Base-by-base conservation (phyloP, 176 grass and related monocot species). In the Phyllostachys edulis region DNA sequence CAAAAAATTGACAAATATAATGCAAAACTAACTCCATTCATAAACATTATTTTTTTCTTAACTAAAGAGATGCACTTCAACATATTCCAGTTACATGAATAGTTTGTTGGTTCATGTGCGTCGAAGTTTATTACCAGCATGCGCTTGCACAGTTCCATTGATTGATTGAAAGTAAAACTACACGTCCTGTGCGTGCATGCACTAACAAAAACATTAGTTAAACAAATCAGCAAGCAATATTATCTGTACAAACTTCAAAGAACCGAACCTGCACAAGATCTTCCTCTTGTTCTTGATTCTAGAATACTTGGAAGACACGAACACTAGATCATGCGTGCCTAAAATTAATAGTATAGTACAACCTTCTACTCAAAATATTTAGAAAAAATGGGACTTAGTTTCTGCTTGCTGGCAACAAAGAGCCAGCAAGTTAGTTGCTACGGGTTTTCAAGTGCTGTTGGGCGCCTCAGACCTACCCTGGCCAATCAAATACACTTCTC, bases 401-500 rank as follows among this genome's bases (percentile, higher is more conserved):
- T 78, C 38, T 82, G 73, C 67, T 39, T 67, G 79, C 67, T 44
- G 27, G 67, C 37, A 41, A 82, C 38, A 62, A 71, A 46, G 34
- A 55, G 49, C 72, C 73, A 82, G 26, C 54, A 44, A 57, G 52
- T 60, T 81, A 76, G 72, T 82, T 49, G 84, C 40, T 86, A 76
- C 32, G 84, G 73, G 75, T 82, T 90, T 83, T 86, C 88, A 68
- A 51, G 49, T 86, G 84, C 84, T 78, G 88, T 90, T 86, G 88
- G 84, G 84, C 84, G 57, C 73, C 79, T 83, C 57, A 86, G 51
- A 90, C 79, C 84, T 73, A 90, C 84, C 84, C 84, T 50, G 83
- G 27, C 47, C 57, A 73, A 72, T 82, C 65, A 55, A 55, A 44
- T 49, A 45, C 29, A 77, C 6, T 86, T 82, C 59, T 81, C 45